phyloP scores from a whole-genome alignment of 108 stramenopile species.

The Cyclotella distinguenda region DNA sequence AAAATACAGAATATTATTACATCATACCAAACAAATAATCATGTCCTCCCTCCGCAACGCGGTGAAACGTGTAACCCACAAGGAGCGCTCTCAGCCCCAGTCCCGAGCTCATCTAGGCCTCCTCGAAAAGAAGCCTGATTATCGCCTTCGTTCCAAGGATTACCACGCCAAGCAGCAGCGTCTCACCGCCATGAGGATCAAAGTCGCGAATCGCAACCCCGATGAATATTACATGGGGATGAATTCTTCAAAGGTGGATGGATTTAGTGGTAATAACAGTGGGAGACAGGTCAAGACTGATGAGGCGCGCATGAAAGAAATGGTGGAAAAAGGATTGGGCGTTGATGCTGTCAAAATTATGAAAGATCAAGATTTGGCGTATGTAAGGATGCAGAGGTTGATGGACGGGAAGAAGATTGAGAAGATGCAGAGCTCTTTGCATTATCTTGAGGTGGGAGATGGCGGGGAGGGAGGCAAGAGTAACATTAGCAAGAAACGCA shows the following conservation, averaged over 20 bases:
- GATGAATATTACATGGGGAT: constrained; percentile 99
- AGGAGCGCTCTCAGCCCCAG: constrained; percentile 95
- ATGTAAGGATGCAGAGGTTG: constrained; percentile 78
- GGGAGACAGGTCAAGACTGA: constrained; percentile 55
- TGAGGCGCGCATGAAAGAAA: constrained; percentile 50
- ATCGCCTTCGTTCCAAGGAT: constrained; percentile 90
- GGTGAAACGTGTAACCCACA: constrained; percentile 97
- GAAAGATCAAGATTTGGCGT: constrained; percentile 97
- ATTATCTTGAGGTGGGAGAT: constrained; percentile 63
- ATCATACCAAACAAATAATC: constrained; percentile 13
- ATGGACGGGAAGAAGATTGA: constrained; percentile 82
- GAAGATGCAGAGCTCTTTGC: constrained; percentile 73
- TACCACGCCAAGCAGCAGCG: constrained; percentile 85
- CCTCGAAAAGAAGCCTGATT: constrained; percentile 98
- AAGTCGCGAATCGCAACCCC: constrained; percentile 91
- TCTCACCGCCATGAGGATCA: constrained; percentile 68
- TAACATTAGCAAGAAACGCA: constrained; percentile 41
- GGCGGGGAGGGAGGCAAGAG: constrained; percentile 1
- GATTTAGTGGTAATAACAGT: constrained; percentile 41
- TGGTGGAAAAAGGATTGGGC: constrained; percentile 46
- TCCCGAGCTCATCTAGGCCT: constrained; percentile 88
- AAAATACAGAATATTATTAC: too few relatives aligned
- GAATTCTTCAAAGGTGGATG: constrained; percentile 75
- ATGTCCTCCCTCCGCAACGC: constrained; percentile 99
- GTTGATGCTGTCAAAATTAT: constrained; percentile 77